These are phyloP conservation scores for Flaveria ramosissima DNA, from an alignment of 129 eudicot genomes.

Conservation along the genomic window DNA sequence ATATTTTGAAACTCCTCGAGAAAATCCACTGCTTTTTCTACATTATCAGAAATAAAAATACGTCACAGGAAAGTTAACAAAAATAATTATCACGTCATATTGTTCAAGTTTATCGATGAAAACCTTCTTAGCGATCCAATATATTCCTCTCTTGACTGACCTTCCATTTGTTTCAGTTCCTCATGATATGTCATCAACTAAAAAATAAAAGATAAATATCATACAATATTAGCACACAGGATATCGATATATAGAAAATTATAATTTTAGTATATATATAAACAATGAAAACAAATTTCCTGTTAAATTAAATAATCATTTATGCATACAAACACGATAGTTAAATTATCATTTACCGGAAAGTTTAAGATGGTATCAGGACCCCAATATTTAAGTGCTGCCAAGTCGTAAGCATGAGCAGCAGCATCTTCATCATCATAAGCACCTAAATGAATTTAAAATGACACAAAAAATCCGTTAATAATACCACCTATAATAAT, in stretches of 20 bases:
- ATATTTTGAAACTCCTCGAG: slow-evolving; percentile 81
- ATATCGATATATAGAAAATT: no score
- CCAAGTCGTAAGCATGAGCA: slow-evolving; percentile 82
- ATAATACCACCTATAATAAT: background rate
- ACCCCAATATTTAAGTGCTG: slow-evolving; percentile 88
- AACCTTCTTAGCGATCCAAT: slow-evolving; percentile 83
- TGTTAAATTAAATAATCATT: background rate
- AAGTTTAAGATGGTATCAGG: slow-evolving; percentile 76
- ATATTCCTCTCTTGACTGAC: slow-evolving; percentile 79
- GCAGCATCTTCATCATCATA: slow-evolving; percentile 91
- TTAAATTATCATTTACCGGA: slow-evolving; percentile 49
- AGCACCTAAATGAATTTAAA: slow-evolving; percentile 49
- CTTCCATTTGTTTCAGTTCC: slow-evolving; percentile 73
- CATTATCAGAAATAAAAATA: slow-evolving; percentile 9
- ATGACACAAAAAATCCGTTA: background rate
- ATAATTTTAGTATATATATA: background rate
- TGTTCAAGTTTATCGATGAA: background rate
- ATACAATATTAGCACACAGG: background rate
- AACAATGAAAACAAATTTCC: background rate
- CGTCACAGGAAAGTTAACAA: background rate
- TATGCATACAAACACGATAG: no score
- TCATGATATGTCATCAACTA: slow-evolving; percentile 64
- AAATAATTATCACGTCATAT: background rate
- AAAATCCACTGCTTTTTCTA: slow-evolving; percentile 84
- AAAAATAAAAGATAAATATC: background rate